Evolutionary conservation across 306 rosid species (phyloP), one percentile per base, ranked within the genome.

Genomic region (Vicia sativa): DNA sequence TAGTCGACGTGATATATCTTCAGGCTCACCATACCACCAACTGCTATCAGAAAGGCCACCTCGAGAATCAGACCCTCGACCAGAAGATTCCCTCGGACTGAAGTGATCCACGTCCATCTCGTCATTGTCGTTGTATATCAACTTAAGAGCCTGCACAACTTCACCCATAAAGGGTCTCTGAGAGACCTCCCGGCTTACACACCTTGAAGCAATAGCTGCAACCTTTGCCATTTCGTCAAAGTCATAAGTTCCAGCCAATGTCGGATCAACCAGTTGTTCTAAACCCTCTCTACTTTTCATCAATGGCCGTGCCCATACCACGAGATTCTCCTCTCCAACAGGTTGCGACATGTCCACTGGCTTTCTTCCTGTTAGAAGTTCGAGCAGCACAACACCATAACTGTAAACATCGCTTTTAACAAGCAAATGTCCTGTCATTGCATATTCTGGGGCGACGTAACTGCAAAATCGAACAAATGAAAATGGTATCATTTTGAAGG

Each of bases 321-420:
- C 98, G 1, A 92, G 81, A 72, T 90, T 92, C 83, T 92, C 96
- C 74, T 87, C 84, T 59, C 98, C 98, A 0, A 72, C 74, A 68
- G 93, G 87, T 71, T 86, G 96, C 77, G 87, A 80, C 93, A 92
- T 92, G 69, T 92, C 96, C 74, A 92, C 98, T 3, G 98, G 96
- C 57, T 87, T 92, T 80, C 96, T 83, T 70, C 98, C 98, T 0
- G 91, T 84, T 46, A 92, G 93, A 79, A 92, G 98, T 70, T 92
- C 98, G 55, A 92, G 91, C 53, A 92, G 84, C 75, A 92, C 96
- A 9, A 92, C 98, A n/a, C 98, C 98, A 63, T 87, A 92, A 62
- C 98, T 92, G 63, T 92, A 92, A 76, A 92, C 98, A 69, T 92
- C 98, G 58, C 98, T 92, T 78, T 92, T 92, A 74, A 92, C 98